Conservation (phyloP, 2,329 filamentous ascomycete genomes). For the Diplodia corticola region DNA sequence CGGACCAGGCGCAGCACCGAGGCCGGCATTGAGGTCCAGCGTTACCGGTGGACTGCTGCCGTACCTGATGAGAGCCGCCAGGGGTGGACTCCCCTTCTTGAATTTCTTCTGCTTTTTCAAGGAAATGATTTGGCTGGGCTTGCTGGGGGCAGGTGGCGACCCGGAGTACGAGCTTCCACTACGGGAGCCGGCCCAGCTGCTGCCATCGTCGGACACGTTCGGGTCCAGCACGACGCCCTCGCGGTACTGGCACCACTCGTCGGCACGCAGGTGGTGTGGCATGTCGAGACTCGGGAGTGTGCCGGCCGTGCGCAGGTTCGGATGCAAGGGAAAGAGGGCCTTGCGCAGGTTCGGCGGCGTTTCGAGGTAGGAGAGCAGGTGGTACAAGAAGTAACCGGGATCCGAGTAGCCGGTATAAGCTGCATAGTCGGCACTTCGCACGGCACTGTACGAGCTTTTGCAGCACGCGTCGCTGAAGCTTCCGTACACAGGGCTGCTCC, state of each 20-base stretch:
- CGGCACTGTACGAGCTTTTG: conserved; percentile 35
- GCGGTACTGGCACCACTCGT: conserved; percentile 77
- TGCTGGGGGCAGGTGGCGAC: conserved; percentile 35
- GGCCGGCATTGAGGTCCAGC: conserved; percentile 23
- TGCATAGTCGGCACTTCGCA: conserved; percentile 45
- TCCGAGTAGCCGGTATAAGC: conserved; percentile 44
- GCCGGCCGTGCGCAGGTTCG: conserved; percentile 73
- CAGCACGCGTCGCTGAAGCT: conserved; percentile 48
- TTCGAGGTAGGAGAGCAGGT: conserved; percentile 79
- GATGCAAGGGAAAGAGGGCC: conserved; percentile 73
- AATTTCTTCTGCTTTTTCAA: conserved; percentile 18
- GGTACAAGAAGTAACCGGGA: conserved; percentile 76
- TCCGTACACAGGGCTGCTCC: conserved; percentile 22
- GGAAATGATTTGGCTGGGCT: conserved; percentile 39
- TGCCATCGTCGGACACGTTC: background rate
- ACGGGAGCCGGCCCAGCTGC: conserved; percentile 3
- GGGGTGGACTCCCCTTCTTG: background rate
- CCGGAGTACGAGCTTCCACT: conserved; percentile 11
- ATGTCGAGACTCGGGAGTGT: conserved; percentile 77
- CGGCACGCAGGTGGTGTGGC: conserved; percentile 75
- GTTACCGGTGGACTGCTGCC: background rate
- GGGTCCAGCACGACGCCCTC: conserved; percentile 67
- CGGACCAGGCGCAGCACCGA: background rate
- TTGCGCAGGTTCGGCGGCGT: conserved; percentile 80
- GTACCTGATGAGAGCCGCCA: background rate